A percentile compares a stretch with the other conserved stretches of the same genome.
These are phyloP conservation scores for Phytophthora vignae DNA, from an alignment of 352 stramenopile genomes.

Conservation along the genomic window DNA sequence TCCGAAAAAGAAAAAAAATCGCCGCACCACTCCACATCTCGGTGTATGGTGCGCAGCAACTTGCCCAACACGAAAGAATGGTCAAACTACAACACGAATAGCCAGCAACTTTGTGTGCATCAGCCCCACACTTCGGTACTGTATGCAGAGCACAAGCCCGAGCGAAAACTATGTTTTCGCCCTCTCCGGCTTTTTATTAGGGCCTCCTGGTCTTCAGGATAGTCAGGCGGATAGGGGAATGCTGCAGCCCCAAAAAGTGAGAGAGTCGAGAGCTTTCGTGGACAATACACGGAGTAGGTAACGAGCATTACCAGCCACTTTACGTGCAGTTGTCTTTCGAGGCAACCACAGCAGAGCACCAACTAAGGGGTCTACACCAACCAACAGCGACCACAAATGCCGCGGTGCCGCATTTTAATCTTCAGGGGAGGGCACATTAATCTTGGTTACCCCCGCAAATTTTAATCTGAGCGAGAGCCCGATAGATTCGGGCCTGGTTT, in stretches of 20 bases:
- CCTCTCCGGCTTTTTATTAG: slow-evolving; percentile 24
- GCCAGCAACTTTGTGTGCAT: neutral
- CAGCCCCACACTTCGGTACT: neutral
- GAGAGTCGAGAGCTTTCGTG: neutral
- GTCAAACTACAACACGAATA: neutral
- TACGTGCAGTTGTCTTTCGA: neutral
- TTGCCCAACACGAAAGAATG: neutral
- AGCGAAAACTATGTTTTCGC: slow-evolving; percentile 6
- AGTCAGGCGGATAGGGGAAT: slow-evolving; percentile 29
- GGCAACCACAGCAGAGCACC: neutral
- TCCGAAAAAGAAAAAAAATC: slow-evolving; percentile 7
- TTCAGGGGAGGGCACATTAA: slow-evolving; percentile 1
- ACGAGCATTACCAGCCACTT: neutral
- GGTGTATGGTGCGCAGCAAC: neutral
- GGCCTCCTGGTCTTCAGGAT: slow-evolving; percentile 1
- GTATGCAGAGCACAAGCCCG: neutral
- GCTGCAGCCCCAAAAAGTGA: slow-evolving; percentile 1
- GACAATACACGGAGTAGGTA: neutral
- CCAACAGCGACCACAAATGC: neutral
- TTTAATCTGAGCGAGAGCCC: slow-evolving; percentile 3
- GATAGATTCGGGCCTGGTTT: slow-evolving; percentile 9
- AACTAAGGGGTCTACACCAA: neutral
- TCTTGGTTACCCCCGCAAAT: neutral
- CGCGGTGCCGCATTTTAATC: slow-evolving; percentile 23
- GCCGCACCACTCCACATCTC: neutral